Evolutionary conservation across 352 stramenopile genomes (phyloP).

Genomic region (Globisporangium lucens): DNA sequence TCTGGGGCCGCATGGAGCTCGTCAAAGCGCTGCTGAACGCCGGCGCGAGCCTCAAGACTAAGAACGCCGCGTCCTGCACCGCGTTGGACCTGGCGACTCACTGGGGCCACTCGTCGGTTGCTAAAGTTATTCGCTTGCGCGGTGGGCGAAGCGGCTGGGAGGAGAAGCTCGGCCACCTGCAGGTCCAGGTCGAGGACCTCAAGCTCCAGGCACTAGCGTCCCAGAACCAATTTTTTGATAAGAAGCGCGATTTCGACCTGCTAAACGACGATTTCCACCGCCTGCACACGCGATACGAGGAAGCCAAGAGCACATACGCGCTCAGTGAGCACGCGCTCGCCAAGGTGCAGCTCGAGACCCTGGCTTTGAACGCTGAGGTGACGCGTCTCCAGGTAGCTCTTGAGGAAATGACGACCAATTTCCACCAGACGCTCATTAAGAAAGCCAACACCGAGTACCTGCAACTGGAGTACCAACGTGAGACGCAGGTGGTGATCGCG

Average conservation of each 20-base stretch:
- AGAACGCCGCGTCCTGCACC: conserved; percentile 68
- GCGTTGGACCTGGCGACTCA: conserved; percentile 68
- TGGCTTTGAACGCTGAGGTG: conserved; percentile 13
- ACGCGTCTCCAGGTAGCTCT: conserved; percentile 14
- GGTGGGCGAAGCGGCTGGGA: conserved; percentile 70
- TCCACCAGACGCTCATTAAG: conserved; percentile 28
- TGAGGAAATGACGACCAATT: conserved; percentile 16
- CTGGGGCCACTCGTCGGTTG: conserved; percentile 68
- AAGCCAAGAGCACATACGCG: conserved; percentile 38
- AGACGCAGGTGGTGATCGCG: conserved; percentile 30
- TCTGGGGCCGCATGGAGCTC: conserved; percentile 67
- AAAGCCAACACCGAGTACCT: conserved; percentile 30
- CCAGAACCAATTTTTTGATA: conserved; percentile 21
- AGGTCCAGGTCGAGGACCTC: conserved; percentile 59
- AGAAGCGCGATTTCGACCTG: conserved; percentile 21
- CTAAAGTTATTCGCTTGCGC: conserved; percentile 62
- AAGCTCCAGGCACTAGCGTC: conserved; percentile 35
- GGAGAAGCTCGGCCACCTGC: conserved; percentile 66
- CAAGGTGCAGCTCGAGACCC: conserved; percentile 3
- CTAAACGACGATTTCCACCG: conserved; percentile 34
- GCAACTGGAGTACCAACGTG: conserved; percentile 22
- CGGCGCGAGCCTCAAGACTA: conserved; percentile 64
- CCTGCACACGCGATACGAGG: conserved; percentile 36
- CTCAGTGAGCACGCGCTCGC: conserved; percentile 14
- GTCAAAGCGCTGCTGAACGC: conserved; percentile 56